A percentile compares a stretch with the other conserved stretches of the same genome.
These are phyloP conservation scores for Leishmania tropica DNA, from an alignment of 208 protist genomes.

Conservation along the genomic window DNA sequence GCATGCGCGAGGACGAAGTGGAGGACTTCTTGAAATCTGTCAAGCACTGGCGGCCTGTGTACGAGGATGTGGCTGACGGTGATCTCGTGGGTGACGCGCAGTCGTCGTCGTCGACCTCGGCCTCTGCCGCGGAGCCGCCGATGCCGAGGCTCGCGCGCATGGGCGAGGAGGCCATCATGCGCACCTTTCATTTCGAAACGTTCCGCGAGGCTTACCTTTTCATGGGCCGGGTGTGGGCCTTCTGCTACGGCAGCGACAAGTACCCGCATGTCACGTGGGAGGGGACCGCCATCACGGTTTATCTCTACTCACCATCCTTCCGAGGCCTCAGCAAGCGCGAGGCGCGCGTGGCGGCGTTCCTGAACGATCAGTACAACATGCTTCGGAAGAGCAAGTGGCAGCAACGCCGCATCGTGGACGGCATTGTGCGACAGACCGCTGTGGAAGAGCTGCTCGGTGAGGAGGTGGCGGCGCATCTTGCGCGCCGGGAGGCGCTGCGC, in stretches of 20 bases:
- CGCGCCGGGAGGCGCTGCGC: constrained; percentile 46
- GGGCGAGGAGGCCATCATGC: constrained; percentile 76
- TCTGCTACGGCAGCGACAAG: constrained; percentile 86
- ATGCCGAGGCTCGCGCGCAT: constrained; percentile 22
- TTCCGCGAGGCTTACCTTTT: constrained; percentile 81
- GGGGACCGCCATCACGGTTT: constrained; percentile 59
- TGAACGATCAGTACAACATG: constrained; percentile 91
- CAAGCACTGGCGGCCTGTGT: constrained; percentile 69
- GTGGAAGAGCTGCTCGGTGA: constrained; percentile 59
- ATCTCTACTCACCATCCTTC: constrained; percentile 85
- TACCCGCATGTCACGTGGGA: constrained; percentile 79
- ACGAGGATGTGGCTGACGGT: constrained; percentile 28
- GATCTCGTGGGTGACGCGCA: background rate
- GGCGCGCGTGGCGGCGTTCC: constrained; percentile 79
- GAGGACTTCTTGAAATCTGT: constrained; percentile 84
- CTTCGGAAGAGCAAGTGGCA: constrained; percentile 73
- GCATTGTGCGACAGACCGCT: constrained; percentile 25
- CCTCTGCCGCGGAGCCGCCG: constrained; percentile 20
- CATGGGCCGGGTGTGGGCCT: constrained; percentile 84
- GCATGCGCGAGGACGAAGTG: constrained; percentile 87
- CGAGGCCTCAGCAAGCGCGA: constrained; percentile 81
- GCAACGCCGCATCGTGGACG: constrained; percentile 35
- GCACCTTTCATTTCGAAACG: constrained; percentile 61
- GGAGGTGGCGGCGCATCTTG: constrained; percentile 30
- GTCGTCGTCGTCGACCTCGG: background rate